Evolutionary conservation across 176 grass and related monocot genomes (phyloP), one percentile per base, ranked within the genome.

Genomic region (Zea luxurians): DNA sequence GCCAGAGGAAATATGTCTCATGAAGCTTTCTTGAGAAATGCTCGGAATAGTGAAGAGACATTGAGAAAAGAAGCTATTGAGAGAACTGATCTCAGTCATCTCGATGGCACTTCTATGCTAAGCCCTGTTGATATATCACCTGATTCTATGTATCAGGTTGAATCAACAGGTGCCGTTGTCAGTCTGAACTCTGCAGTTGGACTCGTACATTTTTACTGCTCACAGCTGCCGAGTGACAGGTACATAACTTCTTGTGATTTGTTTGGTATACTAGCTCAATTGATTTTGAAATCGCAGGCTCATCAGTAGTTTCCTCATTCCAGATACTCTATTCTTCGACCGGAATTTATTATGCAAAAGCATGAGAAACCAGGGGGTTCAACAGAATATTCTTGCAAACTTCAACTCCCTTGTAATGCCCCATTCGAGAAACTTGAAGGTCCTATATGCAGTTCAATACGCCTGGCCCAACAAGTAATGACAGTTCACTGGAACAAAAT

Each of bases 11-110:
- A 95, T 78, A 20, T 91, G 40, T 85, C 96, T 40, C 96, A 99
- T 83, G 92, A 91, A 89, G 87, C 88, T 18, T 99, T 95, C 71
- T 88, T 95, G 88, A 90, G 84, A 82, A 92, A 99, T 90, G 82
- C 83, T 82, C 91, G 96, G 16, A 98, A 94, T 83, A 98, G 96
- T 78, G 96, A 98, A 74, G 92, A 95, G 73, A 98, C 96, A 17
- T 76, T 98, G 71, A 98, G 96, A 88, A 98, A 94, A 87, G 96
- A 98, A 88, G 96, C 96, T 84, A 99, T 99, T 81, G 92, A 99
- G 82, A 90, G 96, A 90, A 99, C 92, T 11, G 96, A 99, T 83
- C 89, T 99, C 44, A 99, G 92, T 79, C 96, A 99, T 99, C 86
- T 95, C 45, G 89, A 92, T 80, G 88, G 78, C 67, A 95, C 82